These are phyloP conservation scores for Bertia moriformis DNA, from an alignment of 2,329 filamentous ascomycete species.

Conservation along the genomic window DNA sequence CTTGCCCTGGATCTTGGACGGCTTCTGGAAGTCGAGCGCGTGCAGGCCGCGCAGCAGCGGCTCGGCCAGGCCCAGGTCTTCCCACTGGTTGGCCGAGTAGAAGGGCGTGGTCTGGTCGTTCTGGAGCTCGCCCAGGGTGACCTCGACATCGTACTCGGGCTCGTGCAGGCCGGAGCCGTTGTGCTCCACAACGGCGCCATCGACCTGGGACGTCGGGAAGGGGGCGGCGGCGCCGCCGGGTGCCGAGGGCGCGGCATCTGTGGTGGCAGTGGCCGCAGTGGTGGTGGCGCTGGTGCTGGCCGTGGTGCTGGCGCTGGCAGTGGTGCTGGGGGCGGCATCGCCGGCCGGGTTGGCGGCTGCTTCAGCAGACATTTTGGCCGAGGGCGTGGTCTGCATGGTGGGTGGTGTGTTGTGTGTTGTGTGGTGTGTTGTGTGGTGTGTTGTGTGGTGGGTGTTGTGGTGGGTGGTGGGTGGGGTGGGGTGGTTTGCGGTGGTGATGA, in stretches of 20 bases:
- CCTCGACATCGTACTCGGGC: constrained; percentile 74
- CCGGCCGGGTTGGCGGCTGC: no score
- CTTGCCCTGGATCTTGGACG: constrained; percentile 94
- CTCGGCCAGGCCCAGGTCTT: constrained; percentile 64
- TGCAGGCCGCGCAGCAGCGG: constrained; percentile 65
- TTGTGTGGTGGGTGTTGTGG: no score
- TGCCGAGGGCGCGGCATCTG: background rate
- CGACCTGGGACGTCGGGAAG: constrained; percentile 18
- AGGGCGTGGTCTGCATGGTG: no score
- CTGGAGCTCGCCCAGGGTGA: constrained; percentile 82
- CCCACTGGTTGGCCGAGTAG: constrained; percentile 70
- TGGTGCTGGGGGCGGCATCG: no score
- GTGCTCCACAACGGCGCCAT: constrained; percentile 24
- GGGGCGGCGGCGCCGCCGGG: no score
- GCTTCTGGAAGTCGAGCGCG: constrained; percentile 77
- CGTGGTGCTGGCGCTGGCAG: no score
- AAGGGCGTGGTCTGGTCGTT: constrained; percentile 75
- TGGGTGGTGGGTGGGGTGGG: no score
- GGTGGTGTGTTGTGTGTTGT: no score
- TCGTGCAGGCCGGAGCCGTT: constrained; percentile 46
- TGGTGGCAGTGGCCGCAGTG: background rate
- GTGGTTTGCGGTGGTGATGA: no score
- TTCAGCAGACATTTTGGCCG: no score
- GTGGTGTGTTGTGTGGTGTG: no score
- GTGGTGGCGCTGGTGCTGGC: no score